A percentile compares a stretch with the other conserved stretches of the same genome.
Evolutionary conservation across 2,329 filamentous ascomycete species (phyloP).

Genomic region (Aspergillus texensis): DNA sequence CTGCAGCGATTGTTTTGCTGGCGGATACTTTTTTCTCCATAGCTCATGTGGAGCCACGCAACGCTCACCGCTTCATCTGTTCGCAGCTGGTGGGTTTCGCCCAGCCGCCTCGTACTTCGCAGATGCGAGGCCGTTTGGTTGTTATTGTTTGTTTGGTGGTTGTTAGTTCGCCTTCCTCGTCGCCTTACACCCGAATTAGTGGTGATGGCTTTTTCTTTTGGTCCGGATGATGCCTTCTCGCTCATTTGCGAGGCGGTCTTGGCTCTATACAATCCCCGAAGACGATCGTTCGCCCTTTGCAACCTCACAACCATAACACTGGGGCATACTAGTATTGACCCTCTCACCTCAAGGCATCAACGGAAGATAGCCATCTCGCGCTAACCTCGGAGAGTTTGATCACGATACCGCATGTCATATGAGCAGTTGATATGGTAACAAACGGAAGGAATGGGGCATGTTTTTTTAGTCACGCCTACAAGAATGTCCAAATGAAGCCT

Average conservation of each 20-base stretch:
- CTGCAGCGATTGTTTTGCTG: constrained; percentile 5
- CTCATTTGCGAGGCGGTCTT: background rate
- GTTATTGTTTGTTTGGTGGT: background rate
- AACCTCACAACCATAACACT: background rate
- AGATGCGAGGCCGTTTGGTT: background rate
- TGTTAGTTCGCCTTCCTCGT: background rate
- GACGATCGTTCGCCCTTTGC: background rate
- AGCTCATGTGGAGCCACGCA: constrained; percentile 9
- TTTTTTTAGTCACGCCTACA: background rate
- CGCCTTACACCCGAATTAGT: background rate
- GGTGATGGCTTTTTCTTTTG: background rate
- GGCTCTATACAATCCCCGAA: background rate
- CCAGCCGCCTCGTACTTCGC: background rate
- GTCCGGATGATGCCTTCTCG: background rate
- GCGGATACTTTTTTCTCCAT: constrained; percentile 6
- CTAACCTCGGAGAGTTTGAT: constrained; percentile 1
- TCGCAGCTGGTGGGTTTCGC: constrained; percentile 5
- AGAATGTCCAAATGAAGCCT: background rate
- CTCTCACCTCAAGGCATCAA: background rate
- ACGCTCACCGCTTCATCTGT: constrained; percentile 9
- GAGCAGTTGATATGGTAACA: constrained; percentile 2
- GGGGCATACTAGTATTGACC: background rate
- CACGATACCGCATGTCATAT: constrained; percentile 2
- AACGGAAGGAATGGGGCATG: background rate
- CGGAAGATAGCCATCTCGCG: background rate